These are phyloP conservation scores for Clonostachys byssicola DNA, from an alignment of 2,329 filamentous ascomycete species.

Conservation along the genomic window DNA sequence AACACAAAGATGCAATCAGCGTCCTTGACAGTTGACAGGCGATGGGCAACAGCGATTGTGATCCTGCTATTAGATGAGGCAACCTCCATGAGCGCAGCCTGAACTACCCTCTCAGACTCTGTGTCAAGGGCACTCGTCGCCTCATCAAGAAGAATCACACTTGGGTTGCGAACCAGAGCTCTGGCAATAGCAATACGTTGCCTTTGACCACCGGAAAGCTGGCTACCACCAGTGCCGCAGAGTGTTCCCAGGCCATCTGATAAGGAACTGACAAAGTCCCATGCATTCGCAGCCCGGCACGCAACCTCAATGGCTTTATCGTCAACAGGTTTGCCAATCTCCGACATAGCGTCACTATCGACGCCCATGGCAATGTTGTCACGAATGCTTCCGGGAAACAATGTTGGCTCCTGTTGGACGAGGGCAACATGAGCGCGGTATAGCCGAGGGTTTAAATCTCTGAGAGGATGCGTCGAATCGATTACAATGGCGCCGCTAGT, in stretches of 20 bases:
- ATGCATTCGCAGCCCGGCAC: conserved; percentile 49
- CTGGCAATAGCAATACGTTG: conserved; percentile 72
- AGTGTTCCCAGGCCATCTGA: conserved; percentile 58
- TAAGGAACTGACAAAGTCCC: conserved; percentile 49
- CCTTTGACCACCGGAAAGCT: conserved; percentile 68
- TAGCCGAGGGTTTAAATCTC: conserved; percentile 19
- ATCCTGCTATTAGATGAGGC: conserved; percentile 28
- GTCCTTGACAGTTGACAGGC: conserved; percentile 49
- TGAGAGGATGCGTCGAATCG: conserved; percentile 9
- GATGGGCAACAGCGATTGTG: conserved; percentile 63
- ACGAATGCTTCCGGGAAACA: conserved; percentile 46
- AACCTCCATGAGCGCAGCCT: conserved; percentile 51
- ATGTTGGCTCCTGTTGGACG: conserved; percentile 33
- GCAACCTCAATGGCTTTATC: conserved; percentile 40
- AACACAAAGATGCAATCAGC: conserved; percentile 63
- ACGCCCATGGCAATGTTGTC: conserved; percentile 51
- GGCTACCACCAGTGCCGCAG: conserved; percentile 64
- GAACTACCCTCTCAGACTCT: conserved; percentile 61
- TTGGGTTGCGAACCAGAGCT: conserved; percentile 62
- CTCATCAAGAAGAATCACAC: conserved; percentile 68
- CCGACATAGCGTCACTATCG: conserved; percentile 15
- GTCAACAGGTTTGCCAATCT: background rate
- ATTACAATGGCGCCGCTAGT: conserved; percentile 18
- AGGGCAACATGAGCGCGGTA: conserved; percentile 29
- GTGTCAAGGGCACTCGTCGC: conserved; percentile 64